Percentiles rank a stretch among this genome's conserved stretches.
Conservation (phyloP, 371 early-diverging fungal species). For the Lichtheimia ornata region DNA sequence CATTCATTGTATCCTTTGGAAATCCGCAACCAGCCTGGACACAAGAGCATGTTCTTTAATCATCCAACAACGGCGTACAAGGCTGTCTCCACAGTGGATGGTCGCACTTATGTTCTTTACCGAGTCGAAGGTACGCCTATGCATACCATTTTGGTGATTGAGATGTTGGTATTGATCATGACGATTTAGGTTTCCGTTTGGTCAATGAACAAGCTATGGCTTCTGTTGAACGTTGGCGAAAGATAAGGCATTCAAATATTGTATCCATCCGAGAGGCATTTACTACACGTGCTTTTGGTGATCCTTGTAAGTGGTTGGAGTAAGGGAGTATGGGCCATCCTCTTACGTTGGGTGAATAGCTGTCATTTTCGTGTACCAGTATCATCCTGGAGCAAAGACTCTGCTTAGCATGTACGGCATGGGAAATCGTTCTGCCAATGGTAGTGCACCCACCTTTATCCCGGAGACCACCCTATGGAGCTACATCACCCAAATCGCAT, state of each 20-base stretch:
- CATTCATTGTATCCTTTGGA: constrained; percentile 81
- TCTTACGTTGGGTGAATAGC: constrained; percentile 39
- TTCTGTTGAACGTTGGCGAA: constrained; percentile 82
- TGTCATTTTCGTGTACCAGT: constrained; percentile 86
- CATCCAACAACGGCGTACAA: constrained; percentile 84
- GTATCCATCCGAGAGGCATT: constrained; percentile 92
- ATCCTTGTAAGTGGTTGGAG: constrained; percentile 64
- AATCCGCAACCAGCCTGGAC: constrained; percentile 24
- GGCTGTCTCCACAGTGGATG: constrained; percentile 80
- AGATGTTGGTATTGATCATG: no score
- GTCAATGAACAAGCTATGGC: constrained; percentile 79
- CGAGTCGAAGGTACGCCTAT: constrained; percentile 72
- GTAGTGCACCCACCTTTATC: constrained; percentile 43
- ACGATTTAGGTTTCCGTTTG: constrained; percentile 48
- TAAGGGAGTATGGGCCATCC: background rate
- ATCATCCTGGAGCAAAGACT: constrained; percentile 83
- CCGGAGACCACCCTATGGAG: constrained; percentile 87
- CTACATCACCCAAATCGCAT: constrained; percentile 82
- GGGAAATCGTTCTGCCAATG: constrained; percentile 51
- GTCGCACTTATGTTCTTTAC: constrained; percentile 77
- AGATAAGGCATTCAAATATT: constrained; percentile 81
- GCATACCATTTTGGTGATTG: background rate
- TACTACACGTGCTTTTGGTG: constrained; percentile 93
- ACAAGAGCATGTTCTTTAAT: constrained; percentile 64
- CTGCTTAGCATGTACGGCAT: constrained; percentile 71